phyloP scores from a whole-genome alignment of 1,139 yeast species.

The Yamadazyma sp. region DNA sequence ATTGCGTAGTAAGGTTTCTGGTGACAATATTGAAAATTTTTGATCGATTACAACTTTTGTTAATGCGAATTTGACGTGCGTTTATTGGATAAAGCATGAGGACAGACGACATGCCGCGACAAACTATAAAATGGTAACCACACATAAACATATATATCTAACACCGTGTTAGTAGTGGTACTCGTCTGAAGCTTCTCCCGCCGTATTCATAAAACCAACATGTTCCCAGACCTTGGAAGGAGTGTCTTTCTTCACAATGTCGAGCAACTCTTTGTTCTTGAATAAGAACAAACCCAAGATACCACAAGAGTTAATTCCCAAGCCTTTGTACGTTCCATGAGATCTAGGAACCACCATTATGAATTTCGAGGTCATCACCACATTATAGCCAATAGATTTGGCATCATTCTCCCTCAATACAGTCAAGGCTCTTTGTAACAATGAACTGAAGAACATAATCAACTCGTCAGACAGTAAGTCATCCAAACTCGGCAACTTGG shows the following conservation, averaged over 20 bases:
- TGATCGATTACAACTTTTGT: constrained; percentile 3
- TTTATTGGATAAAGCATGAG: constrained; percentile 7
- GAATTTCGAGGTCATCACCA: constrained; percentile 78
- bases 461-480: constrained; percentile 52
- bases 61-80: constrained; percentile 12
- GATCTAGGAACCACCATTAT: constrained; percentile 85
- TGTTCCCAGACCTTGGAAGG: constrained; percentile 50
- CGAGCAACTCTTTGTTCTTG: constrained; percentile 56
- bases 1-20: constrained; percentile 24
- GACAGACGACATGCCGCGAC: background rate
- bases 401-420: constrained; percentile 54
- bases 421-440: constrained; percentile 71
- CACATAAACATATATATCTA: no score
- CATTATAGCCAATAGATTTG: constrained; percentile 64
- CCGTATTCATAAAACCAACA: constrained; percentile 66
- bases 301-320: constrained; percentile 81
- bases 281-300: constrained; percentile 76
- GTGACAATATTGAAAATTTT: background rate
- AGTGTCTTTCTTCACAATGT: constrained; percentile 41
- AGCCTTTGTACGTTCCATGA: constrained; percentile 30
- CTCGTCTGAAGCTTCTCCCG: constrained; percentile 32
- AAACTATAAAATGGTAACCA: constrained; percentile 3
- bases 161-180: constrained; percentile 44
- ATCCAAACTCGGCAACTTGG: constrained; percentile 54
- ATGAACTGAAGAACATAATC: constrained; percentile 64